Evolutionary conservation across 208 protist species (phyloP), one percentile per base, ranked within the genome.

Genomic region (Trypanosoma melophagium): DNA sequence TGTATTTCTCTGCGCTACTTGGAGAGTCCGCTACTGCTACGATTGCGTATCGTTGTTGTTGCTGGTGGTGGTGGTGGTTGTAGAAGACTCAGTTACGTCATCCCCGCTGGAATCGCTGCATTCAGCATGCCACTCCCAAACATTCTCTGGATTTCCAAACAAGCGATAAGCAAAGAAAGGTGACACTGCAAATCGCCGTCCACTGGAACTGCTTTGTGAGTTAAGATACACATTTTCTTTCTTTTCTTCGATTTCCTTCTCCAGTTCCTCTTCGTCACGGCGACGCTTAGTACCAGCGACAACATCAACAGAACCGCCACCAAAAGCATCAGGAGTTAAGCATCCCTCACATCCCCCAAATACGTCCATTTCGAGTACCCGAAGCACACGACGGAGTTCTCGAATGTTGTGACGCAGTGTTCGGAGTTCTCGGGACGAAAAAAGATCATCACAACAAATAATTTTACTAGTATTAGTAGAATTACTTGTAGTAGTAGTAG

Each of bases 351-450:
- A 14, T 24, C 21, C 49, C 28, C 38, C 54, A 56, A 67, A 52
- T 21, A 66, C 40, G 25, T 73, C 68, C 21, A 13, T 52, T n/a
- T 61, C 19, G 47, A 65, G 68, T 45, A 44, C 10, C 3, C 45
- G 61, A 44, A 74, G 60, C 4, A 63, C 55, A 7, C 10, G 21
- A 35, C 69, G 55, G 44, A 68, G 7, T 24, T 60, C 19, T n/a
- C 69, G 60, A 41, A 74, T 62, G 21, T 47, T 60, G 31, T 40
- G 45, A 8, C 69, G 69, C n/a, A 74, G 60, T 10, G n/a, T 45
- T 12, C 49, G 44, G 28, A 31, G 13, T 42, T 24, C 49, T n/a
- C 63, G 31, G 12, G 69, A 40, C 21, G 60, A 44, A 45, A 55
- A 35, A 5, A 45, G 12, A 41, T 45, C 21, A 47, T 47, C 42